Evolutionary conservation across 768 basidiomycete genomes (phyloP).

Genomic region (Boletus tomentosulus): DNA sequence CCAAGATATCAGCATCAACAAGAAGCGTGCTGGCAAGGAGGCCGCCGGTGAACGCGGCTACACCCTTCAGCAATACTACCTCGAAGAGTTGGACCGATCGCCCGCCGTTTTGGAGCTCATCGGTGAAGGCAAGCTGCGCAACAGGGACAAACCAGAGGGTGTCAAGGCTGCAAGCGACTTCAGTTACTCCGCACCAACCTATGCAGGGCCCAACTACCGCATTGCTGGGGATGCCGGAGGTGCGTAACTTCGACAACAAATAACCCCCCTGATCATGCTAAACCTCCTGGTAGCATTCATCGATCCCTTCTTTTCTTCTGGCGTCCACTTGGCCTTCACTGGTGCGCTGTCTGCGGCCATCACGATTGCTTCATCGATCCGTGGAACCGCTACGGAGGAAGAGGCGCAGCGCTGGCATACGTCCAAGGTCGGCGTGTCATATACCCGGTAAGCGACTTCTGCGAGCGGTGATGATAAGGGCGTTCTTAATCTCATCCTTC

Average conservation of each 20-base stretch:
- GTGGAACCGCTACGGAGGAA: background rate
- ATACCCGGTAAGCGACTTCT: constrained; percentile 1
- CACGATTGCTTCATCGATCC: background rate
- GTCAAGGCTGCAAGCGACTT: constrained; percentile 1
- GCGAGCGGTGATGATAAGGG: background rate
- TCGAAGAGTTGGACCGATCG: background rate
- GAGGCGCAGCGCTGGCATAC: constrained; percentile 9
- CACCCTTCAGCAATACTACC: background rate
- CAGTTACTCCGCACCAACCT: background rate
- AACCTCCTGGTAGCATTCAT: background rate
- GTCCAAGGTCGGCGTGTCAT: constrained; percentile 7
- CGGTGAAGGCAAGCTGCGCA: background rate
- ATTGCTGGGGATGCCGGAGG: constrained; percentile 1
- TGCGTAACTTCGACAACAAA: background rate
- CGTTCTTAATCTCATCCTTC: background rate
- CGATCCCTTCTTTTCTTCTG: constrained; percentile 1
- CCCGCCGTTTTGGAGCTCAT: background rate
- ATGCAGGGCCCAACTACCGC: background rate
- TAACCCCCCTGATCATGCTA: background rate
- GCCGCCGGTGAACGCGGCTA: background rate
- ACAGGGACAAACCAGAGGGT: background rate
- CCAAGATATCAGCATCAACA: constrained; percentile 1
- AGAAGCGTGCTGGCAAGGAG: constrained; percentile 1
- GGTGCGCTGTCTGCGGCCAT: background rate
- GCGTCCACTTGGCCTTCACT: background rate